Evolutionary conservation across 2,329 filamentous ascomycete species (phyloP).

Genomic region (Rutstroemia sydowiana): DNA sequence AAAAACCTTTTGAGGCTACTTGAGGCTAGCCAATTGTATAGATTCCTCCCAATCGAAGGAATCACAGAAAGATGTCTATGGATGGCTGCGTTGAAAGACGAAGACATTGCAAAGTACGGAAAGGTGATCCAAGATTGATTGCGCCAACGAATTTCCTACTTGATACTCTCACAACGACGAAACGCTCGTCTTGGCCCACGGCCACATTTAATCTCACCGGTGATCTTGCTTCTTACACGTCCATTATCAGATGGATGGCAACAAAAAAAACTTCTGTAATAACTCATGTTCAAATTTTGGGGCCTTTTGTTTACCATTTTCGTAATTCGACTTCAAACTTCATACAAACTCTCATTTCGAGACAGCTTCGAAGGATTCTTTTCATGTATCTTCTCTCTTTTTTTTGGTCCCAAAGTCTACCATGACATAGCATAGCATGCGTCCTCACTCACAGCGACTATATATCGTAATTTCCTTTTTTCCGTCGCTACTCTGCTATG

Average conservation of each 20-base stretch:
- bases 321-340: conserved; percentile 9
- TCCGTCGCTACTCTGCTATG: not conserved
- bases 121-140: conserved; percentile 27
- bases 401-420: not conserved
- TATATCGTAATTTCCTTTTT: not conserved
- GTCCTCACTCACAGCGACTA: not conserved
- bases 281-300: conserved; percentile 9
- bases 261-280: conserved; percentile 6
- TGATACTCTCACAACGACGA: not conserved
- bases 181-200: not conserved
- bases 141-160: too few species aligned
- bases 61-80: conserved; percentile 77
- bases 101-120: conserved; percentile 54
- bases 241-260: not conserved
- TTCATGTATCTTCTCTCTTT: conserved; percentile 8
- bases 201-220: not conserved
- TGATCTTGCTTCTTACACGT: not conserved
- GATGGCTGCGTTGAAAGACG: conserved; percentile 69
- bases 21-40: conserved; percentile 69
- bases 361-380: conserved; percentile 5
- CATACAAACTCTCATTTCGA: conserved; percentile 7
- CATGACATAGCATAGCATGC: not conserved
- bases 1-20: conserved; percentile 74
- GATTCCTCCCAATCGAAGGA: conserved; percentile 67
- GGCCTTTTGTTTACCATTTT: conserved; percentile 10